phyloP scores from a whole-genome alignment of 2,329 filamentous ascomycete genomes.

The Furcasterigmium sp. region DNA sequence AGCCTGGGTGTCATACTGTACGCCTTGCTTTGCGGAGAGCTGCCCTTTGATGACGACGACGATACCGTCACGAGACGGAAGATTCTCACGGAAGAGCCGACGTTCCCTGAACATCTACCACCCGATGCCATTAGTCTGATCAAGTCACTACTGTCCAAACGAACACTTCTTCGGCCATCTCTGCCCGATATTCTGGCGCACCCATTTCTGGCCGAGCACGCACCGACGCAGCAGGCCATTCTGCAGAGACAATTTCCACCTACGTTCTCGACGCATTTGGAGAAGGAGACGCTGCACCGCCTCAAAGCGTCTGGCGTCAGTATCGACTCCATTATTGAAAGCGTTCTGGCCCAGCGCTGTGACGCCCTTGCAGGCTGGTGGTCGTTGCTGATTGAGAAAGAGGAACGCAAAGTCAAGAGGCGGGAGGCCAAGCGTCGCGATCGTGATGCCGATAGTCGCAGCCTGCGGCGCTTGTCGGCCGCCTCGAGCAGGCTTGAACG shows the following conservation, averaged over 20 bases:
- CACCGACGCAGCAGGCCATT: conserved; percentile 83
- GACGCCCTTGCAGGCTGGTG: conserved; percentile 94
- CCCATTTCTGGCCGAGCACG: conserved; percentile 82
- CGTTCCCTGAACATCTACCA: conserved; percentile 75
- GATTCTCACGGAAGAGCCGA: conserved; percentile 82
- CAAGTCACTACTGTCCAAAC: conserved; percentile 78
- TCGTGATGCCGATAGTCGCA: conserved; percentile 74
- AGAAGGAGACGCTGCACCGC: conserved; percentile 85
- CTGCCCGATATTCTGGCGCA: conserved; percentile 82
- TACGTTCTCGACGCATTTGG: conserved; percentile 78
- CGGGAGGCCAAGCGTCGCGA: conserved; percentile 81
- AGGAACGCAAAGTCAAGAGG: conserved; percentile 77
- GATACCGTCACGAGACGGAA: conserved; percentile 79
- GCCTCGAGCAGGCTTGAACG: conserved; percentile 83
- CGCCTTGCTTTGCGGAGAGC: conserved; percentile 73
- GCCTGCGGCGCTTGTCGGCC: conserved; percentile 75
- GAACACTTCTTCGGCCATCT: conserved; percentile 75
- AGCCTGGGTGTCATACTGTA: conserved; percentile 82
- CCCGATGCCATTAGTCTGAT: conserved; percentile 73
- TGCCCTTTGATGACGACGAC: conserved; percentile 95
- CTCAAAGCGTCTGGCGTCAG: conserved; percentile 94
- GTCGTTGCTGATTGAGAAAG: conserved; percentile 90
- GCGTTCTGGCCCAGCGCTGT: conserved; percentile 83
- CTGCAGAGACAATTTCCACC: conserved; percentile 74
- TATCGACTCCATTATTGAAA: conserved; percentile 90